Evolutionary conservation across 2,329 filamentous ascomycete species (phyloP).

Genomic region (Pseudonectria foliicola): DNA sequence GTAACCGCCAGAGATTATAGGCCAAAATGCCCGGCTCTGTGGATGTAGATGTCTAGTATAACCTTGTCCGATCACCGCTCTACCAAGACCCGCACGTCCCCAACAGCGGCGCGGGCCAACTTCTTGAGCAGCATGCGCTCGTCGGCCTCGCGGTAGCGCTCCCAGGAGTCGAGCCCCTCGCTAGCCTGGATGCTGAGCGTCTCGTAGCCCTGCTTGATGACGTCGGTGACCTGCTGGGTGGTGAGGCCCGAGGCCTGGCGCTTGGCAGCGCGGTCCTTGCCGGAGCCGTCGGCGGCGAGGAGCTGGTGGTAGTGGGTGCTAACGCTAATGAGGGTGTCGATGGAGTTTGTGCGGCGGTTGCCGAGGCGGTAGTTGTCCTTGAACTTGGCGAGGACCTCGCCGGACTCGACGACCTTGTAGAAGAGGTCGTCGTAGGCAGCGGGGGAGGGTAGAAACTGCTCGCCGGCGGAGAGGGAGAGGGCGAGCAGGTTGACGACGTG

Average conservation of each 20-base stretch:
- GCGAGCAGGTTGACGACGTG: constrained; percentile 76
- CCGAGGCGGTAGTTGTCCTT: constrained; percentile 64
- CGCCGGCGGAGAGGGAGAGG: constrained; percentile 76
- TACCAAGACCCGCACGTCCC: constrained; percentile 46
- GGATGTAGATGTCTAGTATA: no score
- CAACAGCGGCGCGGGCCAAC: constrained; percentile 71
- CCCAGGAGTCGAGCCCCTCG: constrained; percentile 81
- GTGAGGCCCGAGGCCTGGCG: constrained; percentile 62
- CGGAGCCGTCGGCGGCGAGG: constrained; percentile 54
- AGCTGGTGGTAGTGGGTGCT: constrained; percentile 82
- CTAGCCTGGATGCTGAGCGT: constrained; percentile 85
- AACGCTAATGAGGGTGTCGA: constrained; percentile 77
- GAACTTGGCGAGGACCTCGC: constrained; percentile 76
- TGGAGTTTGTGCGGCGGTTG: constrained; percentile 58
- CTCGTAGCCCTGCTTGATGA: constrained; percentile 96
- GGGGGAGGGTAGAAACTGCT: constrained; percentile 82
- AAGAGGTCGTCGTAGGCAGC: constrained; percentile 92
- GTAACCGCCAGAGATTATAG: no score
- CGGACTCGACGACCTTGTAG: constrained; percentile 94
- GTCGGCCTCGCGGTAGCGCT: constrained; percentile 78
- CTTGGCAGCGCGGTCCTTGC: constrained; percentile 33
- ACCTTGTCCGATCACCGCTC: constrained; percentile 22
- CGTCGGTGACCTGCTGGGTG: constrained; percentile 74
- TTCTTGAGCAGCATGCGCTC: constrained; percentile 80
- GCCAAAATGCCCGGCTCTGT: no score